Evolutionary conservation across 441 rosid genomes (phyloP).

Genomic region (Euphorbia celastroides): DNA sequence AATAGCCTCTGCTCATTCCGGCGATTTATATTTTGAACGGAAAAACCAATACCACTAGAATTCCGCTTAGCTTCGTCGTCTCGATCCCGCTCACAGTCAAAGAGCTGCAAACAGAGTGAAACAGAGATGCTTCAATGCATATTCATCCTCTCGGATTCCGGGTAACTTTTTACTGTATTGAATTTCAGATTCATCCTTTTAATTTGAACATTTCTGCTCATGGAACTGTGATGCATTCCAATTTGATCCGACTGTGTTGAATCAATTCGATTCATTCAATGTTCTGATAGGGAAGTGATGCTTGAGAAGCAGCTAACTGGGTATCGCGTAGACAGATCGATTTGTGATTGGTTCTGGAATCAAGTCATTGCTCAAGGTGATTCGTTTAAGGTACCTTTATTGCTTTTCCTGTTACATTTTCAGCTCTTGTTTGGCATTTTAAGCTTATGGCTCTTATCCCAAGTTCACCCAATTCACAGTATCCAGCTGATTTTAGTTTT

Average conservation of each 20-base stretch:
- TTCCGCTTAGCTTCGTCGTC: neutral
- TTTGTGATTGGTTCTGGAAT: constrained; percentile 96
- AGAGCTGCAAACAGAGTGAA: neutral
- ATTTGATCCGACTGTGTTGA: constrained; percentile 5
- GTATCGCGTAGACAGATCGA: constrained; percentile 89
- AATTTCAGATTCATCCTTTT: neutral
- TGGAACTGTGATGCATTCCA: neutral
- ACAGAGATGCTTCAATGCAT: constrained; percentile 83
- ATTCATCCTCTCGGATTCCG: constrained; percentile 84
- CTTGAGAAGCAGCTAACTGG: constrained; percentile 97
- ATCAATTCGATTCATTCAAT: neutral
- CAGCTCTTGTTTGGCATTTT: constrained; percentile 1
- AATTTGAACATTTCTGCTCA: neutral
- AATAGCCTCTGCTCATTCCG: neutral
- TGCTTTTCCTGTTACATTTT: neutral
- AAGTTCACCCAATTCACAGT: constrained; percentile 10
- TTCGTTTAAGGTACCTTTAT: constrained; percentile 48
- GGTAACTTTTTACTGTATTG: constrained; percentile 31
- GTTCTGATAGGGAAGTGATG: constrained; percentile 67
- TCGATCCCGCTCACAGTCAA: neutral
- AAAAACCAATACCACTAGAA: neutral
- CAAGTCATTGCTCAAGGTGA: constrained; percentile 60
- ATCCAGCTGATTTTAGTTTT: neutral
- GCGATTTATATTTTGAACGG: neutral
- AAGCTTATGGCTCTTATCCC: constrained; percentile 16